Evolutionary conservation across 805 yeast species (phyloP).

Genomic region (Lipomyces mesembrius): DNA sequence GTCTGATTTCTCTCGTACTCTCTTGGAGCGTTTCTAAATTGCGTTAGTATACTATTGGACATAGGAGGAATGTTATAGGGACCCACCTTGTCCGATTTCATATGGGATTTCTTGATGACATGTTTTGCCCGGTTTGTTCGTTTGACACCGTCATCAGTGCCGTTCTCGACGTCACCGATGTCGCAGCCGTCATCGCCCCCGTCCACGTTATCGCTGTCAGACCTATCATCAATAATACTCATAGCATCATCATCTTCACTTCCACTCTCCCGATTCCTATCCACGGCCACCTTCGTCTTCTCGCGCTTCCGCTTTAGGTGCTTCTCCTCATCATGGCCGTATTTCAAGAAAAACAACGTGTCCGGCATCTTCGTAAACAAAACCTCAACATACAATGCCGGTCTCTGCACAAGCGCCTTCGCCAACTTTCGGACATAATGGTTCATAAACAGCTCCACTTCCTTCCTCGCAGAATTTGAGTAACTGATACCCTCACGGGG

Average conservation of each 20-base stretch:
- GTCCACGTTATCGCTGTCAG: background rate
- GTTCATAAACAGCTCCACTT: slow-evolving; percentile 65
- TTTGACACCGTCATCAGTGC: background rate
- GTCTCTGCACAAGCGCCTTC: slow-evolving; percentile 55
- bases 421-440: slow-evolving; percentile 67
- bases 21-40: background rate
- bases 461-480: slow-evolving; percentile 54
- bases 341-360: slow-evolving; percentile 57
- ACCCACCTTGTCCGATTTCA: background rate
- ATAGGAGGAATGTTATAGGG: background rate
- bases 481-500: slow-evolving; percentile 55
- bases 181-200: background rate
- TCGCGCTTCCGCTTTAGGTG: slow-evolving; percentile 8
- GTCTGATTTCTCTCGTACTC: background rate
- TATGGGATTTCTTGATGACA: background rate
- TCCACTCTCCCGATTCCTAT: background rate
- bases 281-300: background rate
- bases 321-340: slow-evolving; percentile 56
- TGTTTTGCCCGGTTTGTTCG: background rate
- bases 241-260: background rate
- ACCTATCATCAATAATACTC: background rate
- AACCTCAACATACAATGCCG: slow-evolving; percentile 62
- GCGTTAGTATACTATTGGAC: background rate
- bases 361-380: slow-evolving; percentile 63
- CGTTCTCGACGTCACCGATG: background rate